phyloP scores from a whole-genome alignment of 345 rosid genomes.

The Populus simonii region DNA sequence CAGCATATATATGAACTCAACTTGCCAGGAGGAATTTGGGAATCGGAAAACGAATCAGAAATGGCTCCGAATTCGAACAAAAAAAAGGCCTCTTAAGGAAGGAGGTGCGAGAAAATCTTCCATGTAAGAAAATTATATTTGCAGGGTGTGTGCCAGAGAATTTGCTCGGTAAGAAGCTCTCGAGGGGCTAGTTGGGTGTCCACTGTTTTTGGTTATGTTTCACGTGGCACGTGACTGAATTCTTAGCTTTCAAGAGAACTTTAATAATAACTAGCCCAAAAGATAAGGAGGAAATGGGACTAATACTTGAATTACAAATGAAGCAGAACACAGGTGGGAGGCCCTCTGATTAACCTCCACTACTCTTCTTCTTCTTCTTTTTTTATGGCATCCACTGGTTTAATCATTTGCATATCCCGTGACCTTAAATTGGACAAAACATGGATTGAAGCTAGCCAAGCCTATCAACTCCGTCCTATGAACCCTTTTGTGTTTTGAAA shows the following conservation, averaged over 20 bases:
- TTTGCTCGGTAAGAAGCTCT: neutral
- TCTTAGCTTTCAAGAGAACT: slow-evolving; percentile 37
- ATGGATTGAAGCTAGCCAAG: too few relatives aligned
- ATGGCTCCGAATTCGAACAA: neutral
- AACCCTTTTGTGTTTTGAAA: too few relatives aligned
- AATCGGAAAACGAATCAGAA: neutral
- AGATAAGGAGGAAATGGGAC: neutral
- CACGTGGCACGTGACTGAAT: slow-evolving; percentile 33
- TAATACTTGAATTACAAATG: too few relatives aligned
- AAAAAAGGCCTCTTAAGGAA: neutral
- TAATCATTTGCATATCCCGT: too few relatives aligned
- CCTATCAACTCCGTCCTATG: too few relatives aligned
- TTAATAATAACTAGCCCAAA: slow-evolving; percentile 5
- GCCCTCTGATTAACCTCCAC: too few relatives aligned
- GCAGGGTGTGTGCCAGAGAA: neutral
- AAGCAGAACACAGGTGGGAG: neutral
- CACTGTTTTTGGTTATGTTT: slow-evolving; percentile 4
- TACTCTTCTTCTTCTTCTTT: too few relatives aligned
- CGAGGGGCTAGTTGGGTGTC: neutral
- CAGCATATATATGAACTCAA: too few relatives aligned
- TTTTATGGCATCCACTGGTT: too few relatives aligned
- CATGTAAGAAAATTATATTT: too few relatives aligned
- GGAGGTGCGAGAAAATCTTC: neutral
- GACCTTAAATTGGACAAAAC: too few relatives aligned
- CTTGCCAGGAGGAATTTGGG: too few relatives aligned